Evolutionary conservation across 2,329 filamentous ascomycete genomes (phyloP).

Genomic region (Apiospora malaysiana): DNA sequence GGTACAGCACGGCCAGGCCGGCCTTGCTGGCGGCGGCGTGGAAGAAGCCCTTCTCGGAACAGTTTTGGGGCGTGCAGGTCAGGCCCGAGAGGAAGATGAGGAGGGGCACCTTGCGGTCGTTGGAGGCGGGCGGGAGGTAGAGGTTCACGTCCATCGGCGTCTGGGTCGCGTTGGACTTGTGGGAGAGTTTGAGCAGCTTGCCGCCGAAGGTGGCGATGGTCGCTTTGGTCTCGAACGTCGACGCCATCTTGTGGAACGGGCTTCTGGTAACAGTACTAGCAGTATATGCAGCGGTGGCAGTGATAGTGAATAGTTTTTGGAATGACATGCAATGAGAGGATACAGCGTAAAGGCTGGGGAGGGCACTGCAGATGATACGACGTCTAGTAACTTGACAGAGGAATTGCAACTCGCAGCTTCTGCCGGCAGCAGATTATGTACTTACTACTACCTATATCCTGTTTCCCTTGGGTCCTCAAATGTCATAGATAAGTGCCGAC

Average conservation of each 20-base stretch:
- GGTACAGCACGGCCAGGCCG: conserved; percentile 91
- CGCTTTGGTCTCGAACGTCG: conserved; percentile 78
- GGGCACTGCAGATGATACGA: not conserved
- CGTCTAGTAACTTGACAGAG: not conserved
- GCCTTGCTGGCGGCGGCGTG: conserved; percentile 79
- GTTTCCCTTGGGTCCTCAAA: not conserved
- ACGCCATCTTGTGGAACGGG: conserved; percentile 63
- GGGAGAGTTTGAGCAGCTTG: conserved; percentile 91
- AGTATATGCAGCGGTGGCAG: not conserved
- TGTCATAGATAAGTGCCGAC: conserved; percentile 14
- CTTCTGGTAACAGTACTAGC: not conserved
- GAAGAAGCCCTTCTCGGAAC: conserved; percentile 86
- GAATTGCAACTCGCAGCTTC: not conserved
- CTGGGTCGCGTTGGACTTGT: conserved; percentile 77
- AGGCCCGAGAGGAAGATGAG: conserved; percentile 93
- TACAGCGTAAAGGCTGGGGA: not conserved
- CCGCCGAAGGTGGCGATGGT: conserved; percentile 93
- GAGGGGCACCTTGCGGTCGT: conserved; percentile 73
- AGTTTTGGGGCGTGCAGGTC: conserved; percentile 92
- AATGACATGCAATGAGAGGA: not conserved
- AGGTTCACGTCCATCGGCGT: conserved; percentile 94
- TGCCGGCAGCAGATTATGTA: not conserved
- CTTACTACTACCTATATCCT: not conserved
- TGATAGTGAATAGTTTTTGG: not conserved
- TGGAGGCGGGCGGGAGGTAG: conserved; percentile 80